phyloP scores from a whole-genome alignment of 139 green algal species.

The Pleodorina starrii region DNA sequence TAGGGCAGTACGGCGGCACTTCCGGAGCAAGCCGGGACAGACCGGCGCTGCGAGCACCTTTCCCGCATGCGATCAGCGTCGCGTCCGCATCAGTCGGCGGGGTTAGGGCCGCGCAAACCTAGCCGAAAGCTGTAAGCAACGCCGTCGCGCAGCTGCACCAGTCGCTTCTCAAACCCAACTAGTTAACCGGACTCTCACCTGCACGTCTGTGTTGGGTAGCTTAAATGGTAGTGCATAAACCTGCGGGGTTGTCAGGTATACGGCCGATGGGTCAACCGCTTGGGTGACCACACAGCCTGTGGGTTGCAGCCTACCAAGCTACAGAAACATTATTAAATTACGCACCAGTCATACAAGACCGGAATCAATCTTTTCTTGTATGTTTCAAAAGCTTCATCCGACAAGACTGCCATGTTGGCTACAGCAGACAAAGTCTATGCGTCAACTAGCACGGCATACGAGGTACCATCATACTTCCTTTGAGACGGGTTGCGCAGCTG shows the following conservation, averaged over 20 bases:
- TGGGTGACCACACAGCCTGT: not conserved
- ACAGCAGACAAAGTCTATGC: no score
- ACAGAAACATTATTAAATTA: not conserved
- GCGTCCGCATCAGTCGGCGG: not conserved
- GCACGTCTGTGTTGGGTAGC: slow-evolving; percentile 35
- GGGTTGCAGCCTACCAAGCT: no score
- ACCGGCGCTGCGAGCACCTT: not conserved
- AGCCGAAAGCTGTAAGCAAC: not conserved
- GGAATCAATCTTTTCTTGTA: slow-evolving; percentile 34
- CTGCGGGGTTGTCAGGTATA: not conserved
- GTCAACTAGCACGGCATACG: no score
- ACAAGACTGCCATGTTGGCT: slow-evolving; percentile 8
- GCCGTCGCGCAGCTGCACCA: no score
- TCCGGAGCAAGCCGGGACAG: not conserved
- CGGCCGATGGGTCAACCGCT: not conserved
- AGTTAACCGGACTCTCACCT: no score
- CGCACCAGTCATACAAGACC: slow-evolving; percentile 41
- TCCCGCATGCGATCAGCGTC: not conserved
- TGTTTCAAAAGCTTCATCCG: not conserved
- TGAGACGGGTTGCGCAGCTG: no score
- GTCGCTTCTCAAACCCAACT: no score
- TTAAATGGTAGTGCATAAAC: slow-evolving; percentile 45
- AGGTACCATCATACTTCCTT: no score
- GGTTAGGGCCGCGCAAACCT: not conserved
- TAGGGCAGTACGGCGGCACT: not conserved